Percentiles rank a stretch among this genome's conserved stretches.
Evolutionary conservation across 345 rosid species (phyloP).

Genomic region (Corymbia maculata): DNA sequence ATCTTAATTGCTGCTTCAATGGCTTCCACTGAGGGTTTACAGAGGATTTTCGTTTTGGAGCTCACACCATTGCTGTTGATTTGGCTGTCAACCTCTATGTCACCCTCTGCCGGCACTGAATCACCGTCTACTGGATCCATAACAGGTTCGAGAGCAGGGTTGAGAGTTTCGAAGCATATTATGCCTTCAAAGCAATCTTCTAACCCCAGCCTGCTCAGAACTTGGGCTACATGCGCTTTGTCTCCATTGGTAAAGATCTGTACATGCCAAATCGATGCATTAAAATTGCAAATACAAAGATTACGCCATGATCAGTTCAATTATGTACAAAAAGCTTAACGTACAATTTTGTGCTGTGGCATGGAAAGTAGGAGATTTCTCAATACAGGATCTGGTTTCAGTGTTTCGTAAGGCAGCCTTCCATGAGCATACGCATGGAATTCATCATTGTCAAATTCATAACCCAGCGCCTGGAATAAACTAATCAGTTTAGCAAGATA

Average conservation of each 20-base stretch:
- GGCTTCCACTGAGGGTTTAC: constrained; percentile 66
- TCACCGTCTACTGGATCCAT: constrained; percentile 3
- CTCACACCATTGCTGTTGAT: not conserved
- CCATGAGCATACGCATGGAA: constrained; percentile 85
- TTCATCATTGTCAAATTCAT: constrained; percentile 77
- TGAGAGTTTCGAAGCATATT: constrained; percentile 74
- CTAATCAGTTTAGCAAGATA: not conserved
- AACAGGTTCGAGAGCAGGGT: constrained; percentile 25
- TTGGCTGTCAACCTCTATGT: not conserved
- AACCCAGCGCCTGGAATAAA: constrained; percentile 54
- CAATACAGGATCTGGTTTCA: constrained; percentile 60
- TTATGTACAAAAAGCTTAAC: not conserved
- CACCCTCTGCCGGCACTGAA: constrained; percentile 6
- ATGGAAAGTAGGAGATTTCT: constrained; percentile 77
- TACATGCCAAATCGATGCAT: not conserved
- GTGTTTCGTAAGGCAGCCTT: constrained; percentile 58
- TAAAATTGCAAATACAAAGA: not conserved
- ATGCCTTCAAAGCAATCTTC: constrained; percentile 74
- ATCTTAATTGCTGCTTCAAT: constrained; percentile 55
- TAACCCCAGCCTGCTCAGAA: constrained; percentile 59
- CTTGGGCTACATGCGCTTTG: constrained; percentile 43
- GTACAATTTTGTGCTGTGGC: constrained; percentile 78
- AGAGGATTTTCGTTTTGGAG: constrained; percentile 25
- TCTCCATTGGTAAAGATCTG: constrained; percentile 87
- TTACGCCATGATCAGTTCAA: not conserved